Conservation (phyloP, 1,139 yeast species). For the Oligophagozyma castellii region DNA sequence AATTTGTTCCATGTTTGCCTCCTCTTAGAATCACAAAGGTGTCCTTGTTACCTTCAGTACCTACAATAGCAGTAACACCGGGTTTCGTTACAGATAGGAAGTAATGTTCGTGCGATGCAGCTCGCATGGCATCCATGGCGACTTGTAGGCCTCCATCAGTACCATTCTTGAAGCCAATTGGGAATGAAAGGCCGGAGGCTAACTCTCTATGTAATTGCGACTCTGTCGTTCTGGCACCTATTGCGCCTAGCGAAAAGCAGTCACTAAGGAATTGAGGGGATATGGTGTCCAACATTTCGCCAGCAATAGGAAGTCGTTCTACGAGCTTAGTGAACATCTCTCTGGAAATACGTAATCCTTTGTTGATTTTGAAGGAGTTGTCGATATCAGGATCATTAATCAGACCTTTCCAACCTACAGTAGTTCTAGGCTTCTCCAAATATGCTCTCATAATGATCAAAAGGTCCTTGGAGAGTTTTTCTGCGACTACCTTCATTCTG, state of each 20-base stretch:
- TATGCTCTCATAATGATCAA: constrained; percentile 93
- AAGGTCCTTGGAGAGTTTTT: constrained; percentile 58
- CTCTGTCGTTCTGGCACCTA: constrained; percentile 97
- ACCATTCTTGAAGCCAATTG: constrained; percentile 94
- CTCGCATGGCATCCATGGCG: constrained; percentile 85
- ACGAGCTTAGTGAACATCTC: constrained; percentile 77
- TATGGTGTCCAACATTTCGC: constrained; percentile 95
- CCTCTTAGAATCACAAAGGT: constrained; percentile 90
- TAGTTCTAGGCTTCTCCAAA: constrained; percentile 94
- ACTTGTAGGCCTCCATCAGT: constrained; percentile 90
- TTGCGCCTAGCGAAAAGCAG: constrained; percentile 85
- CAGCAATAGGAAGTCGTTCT: constrained; percentile 75
- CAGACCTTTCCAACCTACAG: constrained; percentile 98
- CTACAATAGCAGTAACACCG: constrained; percentile 90
- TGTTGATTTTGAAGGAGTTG: constrained; percentile 85
- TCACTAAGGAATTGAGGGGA: constrained; percentile 90
- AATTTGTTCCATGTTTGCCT: constrained; percentile 87
- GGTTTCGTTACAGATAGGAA: constrained; percentile 87
- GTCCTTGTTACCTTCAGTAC: constrained; percentile 87
- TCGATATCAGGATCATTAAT: constrained; percentile 96
- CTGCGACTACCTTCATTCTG: constrained; percentile 44
- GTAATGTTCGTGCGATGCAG: constrained; percentile 89
- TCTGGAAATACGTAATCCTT: constrained; percentile 82
- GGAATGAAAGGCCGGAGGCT: constrained; percentile 92
- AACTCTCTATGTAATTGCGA: constrained; percentile 93